Evolutionary conservation across 1,284 basidiomycete genomes (phyloP), one percentile per base, ranked within the genome.

Genomic region (Thecaphora frezii): DNA sequence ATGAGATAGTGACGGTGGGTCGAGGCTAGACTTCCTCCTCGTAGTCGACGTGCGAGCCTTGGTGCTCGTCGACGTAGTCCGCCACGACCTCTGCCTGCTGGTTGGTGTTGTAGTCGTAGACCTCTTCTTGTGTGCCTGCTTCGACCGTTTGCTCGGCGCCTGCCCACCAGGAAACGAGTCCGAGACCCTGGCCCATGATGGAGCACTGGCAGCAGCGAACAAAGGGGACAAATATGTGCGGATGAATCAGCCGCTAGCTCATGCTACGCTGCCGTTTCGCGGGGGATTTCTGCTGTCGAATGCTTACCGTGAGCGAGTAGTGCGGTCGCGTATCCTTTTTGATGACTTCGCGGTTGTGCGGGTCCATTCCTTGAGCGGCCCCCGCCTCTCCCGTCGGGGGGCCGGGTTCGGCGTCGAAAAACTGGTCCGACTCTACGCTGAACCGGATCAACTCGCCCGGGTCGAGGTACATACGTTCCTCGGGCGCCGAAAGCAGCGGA

Each of bases 331-430:
- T 46, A 28, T 66, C 58, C 22, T 57, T 67, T 3, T 44, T 59
- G 56, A 49, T 58, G 54, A 21, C 44, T 22, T 8, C 36, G 3
- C 13, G 10, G 25, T 19, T 22, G 22, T 44, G 28, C 7, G 16
- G 16, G 13, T 23, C 30, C 30, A 24, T 3, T 22, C 25, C 39
- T 42, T 26, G 43, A 23, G 21, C 43, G 55, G 46, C 54, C 54
- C 22, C 60, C 52, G 21, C 66, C 64, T 9, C 3, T 36, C 10
- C 33, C 33, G 13, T 55, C 53, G 0, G 73, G 74, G 91, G 91
- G 1, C 90, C 90, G 0, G 93, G 93, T 71, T 93, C 90, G 64
- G 91, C 87, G 71, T 97, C 93, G 76, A 87, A 89, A 79, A 94
- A 97, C 66, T 90, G 88, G 71, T 94, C 89, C 2, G 85, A 83